These are phyloP conservation scores for Favolaschia claudopus DNA, from an alignment of 768 basidiomycete species.

Conservation along the genomic window DNA sequence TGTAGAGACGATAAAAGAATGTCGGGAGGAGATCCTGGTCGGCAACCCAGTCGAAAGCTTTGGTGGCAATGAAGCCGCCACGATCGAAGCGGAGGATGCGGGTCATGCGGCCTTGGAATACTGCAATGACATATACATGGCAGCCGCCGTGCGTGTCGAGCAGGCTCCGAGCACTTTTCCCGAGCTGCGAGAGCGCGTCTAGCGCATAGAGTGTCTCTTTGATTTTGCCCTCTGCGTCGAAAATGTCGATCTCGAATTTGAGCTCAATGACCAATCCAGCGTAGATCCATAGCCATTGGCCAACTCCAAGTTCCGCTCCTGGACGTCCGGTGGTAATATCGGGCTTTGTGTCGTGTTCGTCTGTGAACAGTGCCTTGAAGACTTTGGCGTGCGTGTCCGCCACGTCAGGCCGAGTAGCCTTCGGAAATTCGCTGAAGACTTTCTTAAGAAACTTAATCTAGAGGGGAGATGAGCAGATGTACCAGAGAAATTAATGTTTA, in stretches of 20 bases:
- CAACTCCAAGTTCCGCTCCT: background rate
- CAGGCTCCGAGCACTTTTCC: background rate
- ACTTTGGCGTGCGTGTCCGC: too few species aligned
- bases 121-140: background rate
- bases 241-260: background rate
- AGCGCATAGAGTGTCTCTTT: background rate
- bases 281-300: background rate
- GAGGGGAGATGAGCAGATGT: too few species aligned
- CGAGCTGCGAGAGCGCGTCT: background rate
- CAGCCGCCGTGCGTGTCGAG: background rate
- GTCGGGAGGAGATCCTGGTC: background rate
- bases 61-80: background rate
- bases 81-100: constrained; percentile 9
- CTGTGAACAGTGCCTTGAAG: too few species aligned
- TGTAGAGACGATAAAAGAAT: constrained; percentile 6
- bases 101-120: background rate
- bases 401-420: too few species aligned
- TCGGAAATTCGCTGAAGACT: too few species aligned
- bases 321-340: background rate
- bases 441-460: too few species aligned
- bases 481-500: too few species aligned
- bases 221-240: background rate
- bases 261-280: background rate
- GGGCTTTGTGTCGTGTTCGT: background rate
- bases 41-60: background rate